A percentile compares a stretch with the other conserved stretches of the same genome.
Evolutionary conservation across 2,329 filamentous ascomycete species (phyloP).

Genomic region (Pleoardoris graminearum): DNA sequence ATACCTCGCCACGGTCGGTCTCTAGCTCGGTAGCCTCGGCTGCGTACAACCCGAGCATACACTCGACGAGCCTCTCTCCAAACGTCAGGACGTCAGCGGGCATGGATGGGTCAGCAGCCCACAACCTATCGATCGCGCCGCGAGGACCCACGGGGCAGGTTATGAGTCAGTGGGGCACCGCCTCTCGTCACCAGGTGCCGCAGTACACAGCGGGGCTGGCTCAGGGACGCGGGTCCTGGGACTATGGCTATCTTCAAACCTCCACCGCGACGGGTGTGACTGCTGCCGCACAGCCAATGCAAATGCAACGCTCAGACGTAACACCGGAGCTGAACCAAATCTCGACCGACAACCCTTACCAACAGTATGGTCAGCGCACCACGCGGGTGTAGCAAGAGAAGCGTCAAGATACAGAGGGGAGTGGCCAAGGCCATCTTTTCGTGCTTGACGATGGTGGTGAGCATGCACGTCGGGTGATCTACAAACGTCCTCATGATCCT

Average conservation of each 20-base stretch:
- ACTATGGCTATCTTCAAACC: conserved; percentile 41
- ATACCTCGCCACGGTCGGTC: conserved; percentile 54
- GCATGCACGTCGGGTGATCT: conserved; percentile 39
- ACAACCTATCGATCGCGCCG: conserved; percentile 39
- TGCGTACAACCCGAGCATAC: conserved; percentile 49
- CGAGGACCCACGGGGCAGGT: conserved; percentile 37
- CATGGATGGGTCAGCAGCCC: conserved; percentile 44
- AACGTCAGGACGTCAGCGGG: conserved; percentile 47
- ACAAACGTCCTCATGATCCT: conserved; percentile 36
- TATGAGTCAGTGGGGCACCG: conserved; percentile 42
- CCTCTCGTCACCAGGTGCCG: conserved; percentile 35
- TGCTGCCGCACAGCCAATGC: conserved; percentile 35
- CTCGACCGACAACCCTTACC: conserved; percentile 37
- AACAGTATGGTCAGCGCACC: conserved; percentile 44
- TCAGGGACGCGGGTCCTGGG: conserved; percentile 41
- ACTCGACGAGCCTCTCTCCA: conserved; percentile 51
- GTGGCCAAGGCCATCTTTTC: conserved; percentile 17
- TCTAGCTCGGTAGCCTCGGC: conserved; percentile 50
- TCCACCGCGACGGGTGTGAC: conserved; percentile 31
- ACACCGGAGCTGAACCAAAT: conserved; percentile 36
- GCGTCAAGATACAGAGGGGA: conserved; percentile 6
- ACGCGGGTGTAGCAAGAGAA: conserved; percentile 38
- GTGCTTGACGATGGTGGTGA: conserved; percentile 26
- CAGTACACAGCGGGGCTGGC: conserved; percentile 38
- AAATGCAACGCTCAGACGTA: conserved; percentile 39